phyloP scores from a whole-genome alignment of 495 filamentous ascomycete genomes.

The Jackrogersella minutella region DNA sequence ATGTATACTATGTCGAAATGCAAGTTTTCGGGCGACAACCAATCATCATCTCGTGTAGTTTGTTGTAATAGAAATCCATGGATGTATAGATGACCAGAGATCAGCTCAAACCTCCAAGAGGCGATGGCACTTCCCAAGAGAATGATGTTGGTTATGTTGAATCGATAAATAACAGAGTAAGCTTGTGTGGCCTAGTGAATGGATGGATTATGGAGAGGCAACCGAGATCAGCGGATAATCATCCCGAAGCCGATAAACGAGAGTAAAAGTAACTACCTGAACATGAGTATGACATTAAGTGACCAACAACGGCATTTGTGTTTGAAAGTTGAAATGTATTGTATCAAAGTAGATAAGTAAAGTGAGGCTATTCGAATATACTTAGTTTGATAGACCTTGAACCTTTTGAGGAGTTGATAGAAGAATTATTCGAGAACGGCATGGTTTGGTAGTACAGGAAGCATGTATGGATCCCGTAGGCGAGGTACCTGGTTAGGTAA shows the following conservation, averaged over 20 bases:
- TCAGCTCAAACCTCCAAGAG: constrained; percentile 10
- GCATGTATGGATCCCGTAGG: not conserved
- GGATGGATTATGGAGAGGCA: constrained; percentile 22
- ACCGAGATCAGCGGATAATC: constrained; percentile 25
- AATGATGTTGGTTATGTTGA: constrained; percentile 8
- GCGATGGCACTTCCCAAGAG: not conserved
- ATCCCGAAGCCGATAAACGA: constrained; percentile 8
- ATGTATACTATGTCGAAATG: constrained; percentile 3
- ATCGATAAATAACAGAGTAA: constrained; percentile 16
- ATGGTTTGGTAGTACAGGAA: constrained; percentile 1
- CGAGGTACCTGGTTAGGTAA: constrained; percentile 17
- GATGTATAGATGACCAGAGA: constrained; percentile 21
- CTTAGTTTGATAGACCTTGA: not conserved
- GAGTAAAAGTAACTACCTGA: not conserved
- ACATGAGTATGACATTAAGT: too few species aligned
- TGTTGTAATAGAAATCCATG: constrained; percentile 17
- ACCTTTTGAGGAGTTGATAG: constrained; percentile 3
- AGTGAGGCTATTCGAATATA: constrained; percentile 25
- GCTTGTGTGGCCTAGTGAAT: constrained; percentile 20
- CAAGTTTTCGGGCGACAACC: constrained; percentile 18
- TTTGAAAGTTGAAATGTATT: too few species aligned
- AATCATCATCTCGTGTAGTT: constrained; percentile 23
- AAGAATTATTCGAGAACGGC: not conserved
- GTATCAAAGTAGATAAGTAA: not conserved
- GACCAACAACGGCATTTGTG: too few species aligned